These are phyloP conservation scores for Acorus gramineus DNA, from an alignment of 106 monocot species.

Conservation along the genomic window DNA sequence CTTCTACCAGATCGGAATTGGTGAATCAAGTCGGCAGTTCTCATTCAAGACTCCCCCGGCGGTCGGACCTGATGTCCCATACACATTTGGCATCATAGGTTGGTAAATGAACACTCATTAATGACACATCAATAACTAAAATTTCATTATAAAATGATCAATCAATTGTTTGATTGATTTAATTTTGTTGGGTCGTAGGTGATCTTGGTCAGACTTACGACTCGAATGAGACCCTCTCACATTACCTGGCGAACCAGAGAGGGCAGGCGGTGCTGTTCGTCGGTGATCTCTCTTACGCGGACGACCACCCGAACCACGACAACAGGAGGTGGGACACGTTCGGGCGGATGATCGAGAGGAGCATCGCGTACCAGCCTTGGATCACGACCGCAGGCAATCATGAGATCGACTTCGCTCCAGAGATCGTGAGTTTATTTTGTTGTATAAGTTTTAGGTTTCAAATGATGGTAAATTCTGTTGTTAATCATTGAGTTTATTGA, in stretches of 20 bases:
- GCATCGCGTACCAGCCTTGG: conserved; percentile 72
- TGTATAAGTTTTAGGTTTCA: too few relatives aligned
- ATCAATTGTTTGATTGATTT: too few relatives aligned
- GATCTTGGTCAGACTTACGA: conserved; percentile 80
- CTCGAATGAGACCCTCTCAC: conserved; percentile 60
- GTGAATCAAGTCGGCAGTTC: conserved; percentile 33
- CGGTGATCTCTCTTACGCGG: conserved; percentile 76
- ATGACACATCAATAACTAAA: too few relatives aligned
- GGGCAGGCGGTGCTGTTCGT: conserved; percentile 63
- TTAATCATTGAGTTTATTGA: too few relatives aligned
- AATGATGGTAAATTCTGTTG: too few relatives aligned
- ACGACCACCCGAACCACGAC: conserved; percentile 59
- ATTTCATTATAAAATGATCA: too few relatives aligned
- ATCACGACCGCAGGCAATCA: conserved; percentile 89
- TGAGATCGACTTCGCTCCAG: conserved; percentile 73
- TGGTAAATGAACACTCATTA: too few relatives aligned
- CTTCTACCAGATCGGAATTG: conserved; percentile 28
- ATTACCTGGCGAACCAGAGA: conserved; percentile 50
- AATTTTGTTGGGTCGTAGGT: conserved; percentile 23
- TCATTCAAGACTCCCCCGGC: conserved; percentile 58
- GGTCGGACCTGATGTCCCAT: conserved; percentile 23
- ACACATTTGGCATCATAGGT: conserved; percentile 42
- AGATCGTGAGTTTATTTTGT: conserved; percentile 34
- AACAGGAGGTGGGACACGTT: conserved; percentile 84
- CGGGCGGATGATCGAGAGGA: conserved; percentile 75